Percentiles rank a stretch among this genome's conserved stretches.
These are phyloP conservation scores for Inga leiocalycina DNA, from an alignment of 306 rosid genomes.

Conservation along the genomic window DNA sequence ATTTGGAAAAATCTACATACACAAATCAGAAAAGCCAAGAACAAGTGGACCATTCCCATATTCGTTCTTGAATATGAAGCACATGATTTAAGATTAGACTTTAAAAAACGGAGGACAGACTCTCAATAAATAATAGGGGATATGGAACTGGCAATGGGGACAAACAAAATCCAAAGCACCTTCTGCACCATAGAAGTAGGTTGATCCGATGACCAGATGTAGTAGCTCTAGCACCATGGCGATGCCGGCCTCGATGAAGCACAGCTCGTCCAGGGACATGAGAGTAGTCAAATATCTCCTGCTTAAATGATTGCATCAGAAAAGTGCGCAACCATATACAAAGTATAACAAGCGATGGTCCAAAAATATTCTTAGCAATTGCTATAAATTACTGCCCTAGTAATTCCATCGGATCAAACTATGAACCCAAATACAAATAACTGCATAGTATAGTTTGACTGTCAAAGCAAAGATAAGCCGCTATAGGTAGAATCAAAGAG, in stretches of 20 bases:
- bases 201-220: constrained; percentile 61
- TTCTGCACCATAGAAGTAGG: constrained; percentile 65
- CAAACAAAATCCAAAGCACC: constrained; percentile 39
- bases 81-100: constrained; percentile 2
- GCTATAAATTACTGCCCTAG: constrained; percentile 20
- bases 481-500: constrained; percentile 17
- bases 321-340: constrained; percentile 43
- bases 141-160: constrained; percentile 13
- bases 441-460: constrained; percentile 23
- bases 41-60: neutral
- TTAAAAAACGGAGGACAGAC: neutral
- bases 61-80: neutral
- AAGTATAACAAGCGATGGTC: constrained; percentile 38
- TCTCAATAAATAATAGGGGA: constrained; percentile 5
- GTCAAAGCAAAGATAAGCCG: constrained; percentile 24
- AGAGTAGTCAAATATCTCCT: constrained; percentile 59
- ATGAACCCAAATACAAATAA: constrained; percentile 26
- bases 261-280: constrained; percentile 62
- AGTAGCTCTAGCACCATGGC: constrained; percentile 68
- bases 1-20: constrained; percentile 12
- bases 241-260: constrained; percentile 71
- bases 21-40: neutral
- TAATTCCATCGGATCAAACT: constrained; percentile 25
- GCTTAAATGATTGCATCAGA: constrained; percentile 49
- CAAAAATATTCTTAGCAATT: constrained; percentile 31